A percentile compares a stretch with the other conserved stretches of the same genome.
phyloP scores from a whole-genome alignment of 257 asterid genomes.

The Agastache rugosa region DNA sequence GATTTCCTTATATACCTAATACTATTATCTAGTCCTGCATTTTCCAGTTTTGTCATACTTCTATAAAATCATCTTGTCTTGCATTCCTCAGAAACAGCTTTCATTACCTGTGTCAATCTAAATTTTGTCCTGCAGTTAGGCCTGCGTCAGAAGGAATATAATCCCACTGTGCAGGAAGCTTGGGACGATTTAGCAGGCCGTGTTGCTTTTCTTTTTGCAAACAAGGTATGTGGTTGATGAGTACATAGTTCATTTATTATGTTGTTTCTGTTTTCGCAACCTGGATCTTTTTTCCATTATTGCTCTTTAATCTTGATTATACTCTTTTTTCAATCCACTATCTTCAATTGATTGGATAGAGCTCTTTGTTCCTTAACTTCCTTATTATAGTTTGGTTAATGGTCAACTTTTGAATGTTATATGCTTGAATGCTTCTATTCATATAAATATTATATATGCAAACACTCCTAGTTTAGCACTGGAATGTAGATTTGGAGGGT shows the following conservation, averaged over 20 bases:
- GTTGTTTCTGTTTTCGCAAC: not conserved
- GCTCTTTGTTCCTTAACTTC: conserved; percentile 18
- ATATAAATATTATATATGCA: not conserved
- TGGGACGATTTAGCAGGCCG: conserved; percentile 74
- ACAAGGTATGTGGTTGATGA: conserved; percentile 63
- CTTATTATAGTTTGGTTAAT: not conserved
- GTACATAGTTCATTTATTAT: conserved; percentile 1
- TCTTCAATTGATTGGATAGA: not conserved
- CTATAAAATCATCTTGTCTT: not conserved
- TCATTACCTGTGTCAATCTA: conserved; percentile 22
- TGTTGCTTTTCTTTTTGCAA: conserved; percentile 65
- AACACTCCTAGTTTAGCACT: conserved; percentile 8
- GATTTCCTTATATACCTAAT: not conserved
- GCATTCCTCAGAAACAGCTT: conserved; percentile 19
- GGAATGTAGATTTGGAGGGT: conserved; percentile 6
- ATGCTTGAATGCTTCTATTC: not conserved
- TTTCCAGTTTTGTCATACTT: not conserved
- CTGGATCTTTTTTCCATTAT: not conserved
- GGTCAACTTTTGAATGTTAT: not conserved
- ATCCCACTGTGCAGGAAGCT: conserved; percentile 73
- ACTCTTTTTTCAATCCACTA: not conserved
- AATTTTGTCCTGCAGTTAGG: conserved; percentile 64
- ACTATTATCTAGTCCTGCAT: not conserved
- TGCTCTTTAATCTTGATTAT: not conserved
- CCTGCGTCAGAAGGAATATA: conserved; percentile 62